Percentiles rank a stretch among this genome's conserved stretches.
Evolutionary conservation across 192 early-diverging fungal genomes (phyloP).

Genomic region (Thamnidium elegans): DNA sequence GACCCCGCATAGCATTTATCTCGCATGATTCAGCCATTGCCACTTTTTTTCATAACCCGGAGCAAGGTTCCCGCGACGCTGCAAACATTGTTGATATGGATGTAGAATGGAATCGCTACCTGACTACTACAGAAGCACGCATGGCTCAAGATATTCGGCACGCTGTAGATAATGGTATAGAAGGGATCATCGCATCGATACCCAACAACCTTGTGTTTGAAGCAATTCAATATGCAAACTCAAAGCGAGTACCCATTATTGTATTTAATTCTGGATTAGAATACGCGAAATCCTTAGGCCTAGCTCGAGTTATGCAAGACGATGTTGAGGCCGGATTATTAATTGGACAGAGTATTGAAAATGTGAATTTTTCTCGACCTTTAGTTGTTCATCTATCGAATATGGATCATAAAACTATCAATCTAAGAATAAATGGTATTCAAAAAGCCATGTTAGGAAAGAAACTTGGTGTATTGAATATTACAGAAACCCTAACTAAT

Average conservation of each 20-base stretch:
- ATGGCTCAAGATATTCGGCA: constrained; percentile 13
- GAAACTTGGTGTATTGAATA: no score
- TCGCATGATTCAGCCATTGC: constrained; percentile 14
- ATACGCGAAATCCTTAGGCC: constrained; percentile 3
- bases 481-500: no score
- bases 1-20: constrained; percentile 21
- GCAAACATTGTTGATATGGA: constrained; percentile 19
- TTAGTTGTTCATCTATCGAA: constrained; percentile 2
- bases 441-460: neutral
- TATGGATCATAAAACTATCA: neutral
- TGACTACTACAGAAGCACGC: neutral
- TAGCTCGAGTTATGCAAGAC: constrained; percentile 16
- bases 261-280: constrained; percentile 15
- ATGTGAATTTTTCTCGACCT: neutral
- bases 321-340: constrained; percentile 2
- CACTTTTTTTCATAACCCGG: constrained; percentile 18
- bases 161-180: constrained; percentile 17
- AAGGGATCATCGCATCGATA: constrained; percentile 28
- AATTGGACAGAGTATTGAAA: constrained; percentile 1
- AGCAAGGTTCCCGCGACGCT: constrained; percentile 27
- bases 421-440: neutral
- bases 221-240: constrained; percentile 5
- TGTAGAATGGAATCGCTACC: constrained; percentile 21
- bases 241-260: constrained; percentile 11
- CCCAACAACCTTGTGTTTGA: constrained; percentile 2